phyloP scores from a whole-genome alignment of 495 filamentous ascomycete species.

The Podospora fimiseda region DNA sequence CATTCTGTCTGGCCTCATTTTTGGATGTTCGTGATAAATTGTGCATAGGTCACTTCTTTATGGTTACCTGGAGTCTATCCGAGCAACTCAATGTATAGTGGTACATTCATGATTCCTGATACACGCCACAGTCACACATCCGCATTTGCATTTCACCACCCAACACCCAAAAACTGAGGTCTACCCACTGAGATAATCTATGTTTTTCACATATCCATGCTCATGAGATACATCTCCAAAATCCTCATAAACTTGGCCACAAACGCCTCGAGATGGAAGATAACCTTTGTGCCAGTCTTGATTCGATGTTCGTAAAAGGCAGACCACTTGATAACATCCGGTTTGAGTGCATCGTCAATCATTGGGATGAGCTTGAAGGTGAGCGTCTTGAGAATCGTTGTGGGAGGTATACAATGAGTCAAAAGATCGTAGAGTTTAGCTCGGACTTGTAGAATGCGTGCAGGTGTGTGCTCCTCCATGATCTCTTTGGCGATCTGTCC shows the following conservation, averaged over 20 bases:
- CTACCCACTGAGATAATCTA: not conserved
- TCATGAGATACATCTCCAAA: slow-evolving; percentile 87
- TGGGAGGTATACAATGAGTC: slow-evolving; percentile 92
- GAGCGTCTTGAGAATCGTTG: slow-evolving; percentile 84
- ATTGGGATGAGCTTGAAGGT: slow-evolving; percentile 86
- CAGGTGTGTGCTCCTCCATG: slow-evolving; percentile 81
- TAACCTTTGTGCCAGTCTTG: slow-evolving; percentile 84
- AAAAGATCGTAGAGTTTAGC: slow-evolving; percentile 92
- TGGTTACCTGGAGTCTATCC: too few species aligned
- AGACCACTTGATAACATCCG: slow-evolving; percentile 89
- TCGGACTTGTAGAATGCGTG: slow-evolving; percentile 76
- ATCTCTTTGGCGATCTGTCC: slow-evolving; percentile 83
- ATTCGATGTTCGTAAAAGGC: slow-evolving; percentile 96
- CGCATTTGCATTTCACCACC: too few species aligned
- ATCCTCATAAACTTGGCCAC: slow-evolving; percentile 98
- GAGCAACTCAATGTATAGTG: too few species aligned
- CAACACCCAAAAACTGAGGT: not conserved
- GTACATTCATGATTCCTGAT: too few species aligned
- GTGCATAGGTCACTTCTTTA: too few species aligned
- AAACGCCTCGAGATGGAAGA: slow-evolving; percentile 97
- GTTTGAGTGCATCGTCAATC: slow-evolving; percentile 81
- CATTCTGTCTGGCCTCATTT: too few species aligned
- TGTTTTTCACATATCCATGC: slow-evolving; percentile 59
- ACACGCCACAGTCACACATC: too few species aligned
- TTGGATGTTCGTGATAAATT: too few species aligned